Evolutionary conservation across 2,329 filamentous ascomycete genomes (phyloP), one percentile per base, ranked within the genome.

Genomic region (Plenodomus biglobosus): DNA sequence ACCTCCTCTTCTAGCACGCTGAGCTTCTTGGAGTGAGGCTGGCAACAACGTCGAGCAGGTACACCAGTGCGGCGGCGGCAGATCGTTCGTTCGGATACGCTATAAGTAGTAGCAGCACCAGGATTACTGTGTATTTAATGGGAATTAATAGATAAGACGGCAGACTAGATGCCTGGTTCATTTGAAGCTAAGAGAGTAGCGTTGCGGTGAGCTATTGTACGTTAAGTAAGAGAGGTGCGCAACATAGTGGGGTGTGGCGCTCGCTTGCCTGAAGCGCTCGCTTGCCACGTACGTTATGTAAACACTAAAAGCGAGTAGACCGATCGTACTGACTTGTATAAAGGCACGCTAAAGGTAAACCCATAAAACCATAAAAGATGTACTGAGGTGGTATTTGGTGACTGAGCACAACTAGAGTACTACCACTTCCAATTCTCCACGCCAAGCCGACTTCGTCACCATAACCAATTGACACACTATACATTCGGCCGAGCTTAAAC

Each of bases 11-110:
- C 36, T 38, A 17, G 36, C 16, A 7, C 6, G 15, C 8, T 38
- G 7, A 38, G 36, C 36, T 38, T 38, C 36, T 38, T 24, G 5
- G 22, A 24, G 22, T 24, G 5, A 24, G 22, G 22, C 22, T 24
- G 10, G 10, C 22, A 24, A 38, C 19, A 6, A 16, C 18, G 36
- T 38, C 13, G 32, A 13, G 32, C 36, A 45, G 42, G 42, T 34
- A 39, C 17, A 39, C 42, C 43, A 46, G 43, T 37, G 24, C 43
- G 43, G 35, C 43, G 17, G 43, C 37, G 24, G 37, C 43, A 24
- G 36, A 46, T 34, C 30, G 43, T 46, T 36, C 11, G n/a, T 46
- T 40, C 36, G 36, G 43, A n/a, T 13, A 44, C 42, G 16, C 32
- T 38, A 21, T 18, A 44, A 35, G 19, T n/a, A 18, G 15, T 10